Percentiles rank a stretch among this genome's conserved stretches.
Evolutionary conservation across 352 stramenopile genomes (phyloP).

Genomic region (Pythium volutum): DNA sequence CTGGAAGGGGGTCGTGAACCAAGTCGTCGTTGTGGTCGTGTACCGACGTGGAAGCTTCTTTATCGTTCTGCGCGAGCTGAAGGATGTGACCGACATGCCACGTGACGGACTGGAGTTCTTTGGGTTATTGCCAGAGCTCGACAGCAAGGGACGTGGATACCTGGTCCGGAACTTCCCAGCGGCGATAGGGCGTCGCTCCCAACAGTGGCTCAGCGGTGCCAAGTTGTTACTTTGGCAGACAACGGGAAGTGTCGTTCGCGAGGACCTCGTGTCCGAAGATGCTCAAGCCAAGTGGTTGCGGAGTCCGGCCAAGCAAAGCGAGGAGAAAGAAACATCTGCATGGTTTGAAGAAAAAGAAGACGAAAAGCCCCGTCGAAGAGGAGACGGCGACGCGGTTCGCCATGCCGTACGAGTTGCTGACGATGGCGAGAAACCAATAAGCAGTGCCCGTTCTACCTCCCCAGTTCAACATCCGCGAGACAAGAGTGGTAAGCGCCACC

Average conservation of each 20-base stretch:
- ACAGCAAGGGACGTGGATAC: slow-evolving; percentile 52
- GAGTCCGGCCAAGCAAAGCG: slow-evolving; percentile 21
- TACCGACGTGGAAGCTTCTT: slow-evolving; percentile 53
- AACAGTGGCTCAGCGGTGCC: slow-evolving; percentile 41
- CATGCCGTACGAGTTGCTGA: slow-evolving; percentile 7
- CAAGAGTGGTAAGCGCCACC: slow-evolving; percentile 21
- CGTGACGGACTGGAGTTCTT: slow-evolving; percentile 46
- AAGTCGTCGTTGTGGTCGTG: slow-evolving; percentile 47
- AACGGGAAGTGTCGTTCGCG: slow-evolving; percentile 42
- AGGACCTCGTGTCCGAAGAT: slow-evolving; percentile 37
- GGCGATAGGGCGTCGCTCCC: slow-evolving; percentile 4
- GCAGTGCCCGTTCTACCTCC: neutral
- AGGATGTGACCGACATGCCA: slow-evolving; percentile 22
- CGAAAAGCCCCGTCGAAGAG: neutral
- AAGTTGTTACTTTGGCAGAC: slow-evolving; percentile 69
- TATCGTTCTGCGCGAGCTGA: slow-evolving; percentile 37
- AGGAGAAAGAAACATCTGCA: slow-evolving; percentile 21
- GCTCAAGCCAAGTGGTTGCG: slow-evolving; percentile 24
- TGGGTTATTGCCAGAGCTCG: slow-evolving; percentile 34
- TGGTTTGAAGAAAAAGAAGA: slow-evolving; percentile 27
- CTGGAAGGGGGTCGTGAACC: slow-evolving; percentile 60
- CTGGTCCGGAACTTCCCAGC: slow-evolving; percentile 41
- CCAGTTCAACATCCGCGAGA: slow-evolving; percentile 8
- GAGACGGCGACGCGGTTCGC: neutral
- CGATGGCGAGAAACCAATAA: slow-evolving; percentile 12